phyloP scores from a whole-genome alignment of 1,139 yeast genomes.

The Candida gigantensis region DNA sequence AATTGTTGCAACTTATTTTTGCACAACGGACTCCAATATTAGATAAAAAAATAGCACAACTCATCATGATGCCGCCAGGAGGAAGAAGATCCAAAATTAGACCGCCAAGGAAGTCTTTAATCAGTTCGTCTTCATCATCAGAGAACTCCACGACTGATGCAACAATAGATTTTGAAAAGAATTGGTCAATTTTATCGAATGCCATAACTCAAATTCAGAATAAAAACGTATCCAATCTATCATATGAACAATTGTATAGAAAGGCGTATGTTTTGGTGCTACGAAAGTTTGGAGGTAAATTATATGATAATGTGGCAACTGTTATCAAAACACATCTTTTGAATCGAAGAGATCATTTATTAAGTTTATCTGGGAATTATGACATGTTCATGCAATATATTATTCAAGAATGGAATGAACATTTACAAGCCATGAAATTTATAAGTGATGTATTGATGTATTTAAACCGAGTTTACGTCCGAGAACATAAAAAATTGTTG shows the following conservation, averaged over 20 bases:
- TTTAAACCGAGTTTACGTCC: slow-evolving; percentile 79
- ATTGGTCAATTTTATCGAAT: slow-evolving; percentile 70
- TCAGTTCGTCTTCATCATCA: slow-evolving; percentile 21
- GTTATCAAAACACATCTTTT: slow-evolving; percentile 55
- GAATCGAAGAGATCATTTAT: slow-evolving; percentile 24
- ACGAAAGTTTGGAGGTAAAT: slow-evolving; percentile 66
- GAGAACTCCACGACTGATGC: slow-evolving; percentile 18
- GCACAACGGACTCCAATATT: too few relatives aligned
- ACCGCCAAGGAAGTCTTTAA: slow-evolving; percentile 64
- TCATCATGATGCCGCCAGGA: slow-evolving; percentile 39
- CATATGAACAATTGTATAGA: slow-evolving; percentile 84
- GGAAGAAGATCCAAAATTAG: slow-evolving; percentile 62
- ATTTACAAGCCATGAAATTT: slow-evolving; percentile 72
- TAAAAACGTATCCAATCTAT: slow-evolving; percentile 71
- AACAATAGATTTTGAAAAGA: slow-evolving; percentile 60
- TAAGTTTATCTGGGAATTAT: slow-evolving; percentile 19
- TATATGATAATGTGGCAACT: slow-evolving; percentile 63
- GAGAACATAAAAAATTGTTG: slow-evolving; percentile 65
- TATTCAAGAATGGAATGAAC: slow-evolving; percentile 70
- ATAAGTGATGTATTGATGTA: slow-evolving; percentile 88
- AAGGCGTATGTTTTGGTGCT: slow-evolving; percentile 79
- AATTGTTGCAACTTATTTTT: too few relatives aligned
- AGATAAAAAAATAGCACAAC: too few relatives aligned
- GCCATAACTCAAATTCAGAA: slow-evolving; percentile 79
- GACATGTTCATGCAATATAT: slow-evolving; percentile 50